Evolutionary conservation across 2,329 filamentous ascomycete species (phyloP), one percentile per base, ranked within the genome.

Genomic region (Cladosporium sp.): DNA sequence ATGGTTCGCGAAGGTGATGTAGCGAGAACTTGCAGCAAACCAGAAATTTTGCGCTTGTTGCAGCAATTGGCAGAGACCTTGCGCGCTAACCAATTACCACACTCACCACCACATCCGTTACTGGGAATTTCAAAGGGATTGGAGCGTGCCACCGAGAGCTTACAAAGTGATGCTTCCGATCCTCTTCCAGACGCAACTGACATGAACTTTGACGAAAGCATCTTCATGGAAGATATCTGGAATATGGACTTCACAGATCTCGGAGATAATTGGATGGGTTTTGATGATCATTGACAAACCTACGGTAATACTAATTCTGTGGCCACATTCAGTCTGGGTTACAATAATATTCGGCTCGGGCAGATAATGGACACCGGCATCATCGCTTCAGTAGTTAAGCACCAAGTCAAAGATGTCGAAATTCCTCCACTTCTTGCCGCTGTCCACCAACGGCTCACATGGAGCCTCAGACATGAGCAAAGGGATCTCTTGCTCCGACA

Each of bases 401-500:
- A 59, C 60, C 38, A 71, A 52, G 52, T 72, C 67, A 57, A 71
- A 70, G 19, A 67, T 57, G 51, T 71, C 66, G 55, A 65, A 71
- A 43, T 71, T 71, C 43, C 62, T 63, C 69, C 68, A 71, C 12
- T 49, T 16, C 39, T 57, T 60, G 3, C 45, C 41, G 4, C 36
- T 36, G 19, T 43, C 52, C 16, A 12, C 12, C 16, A 40, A 51
- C 15, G 9, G 22, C 11, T 55, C 43, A 19, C 51, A 49, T 3
- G 56, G 40, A 13, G 62, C 58, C 8, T 57, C 60, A 4, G 67
- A 69, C 52, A 64, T 60, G 4, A 72, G 53, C 9, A 72, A 43
- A 7, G 69, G 70, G 13, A 72, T 60, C 3, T 59, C 51, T 53
- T 69, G 68, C 53, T 72, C 70, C 3, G 67, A 69, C 13, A 72